Evolutionary conservation across 179 eudicot genomes (phyloP), one percentile per base, ranked within the genome.

Genomic region (Kewa caespitosa): DNA sequence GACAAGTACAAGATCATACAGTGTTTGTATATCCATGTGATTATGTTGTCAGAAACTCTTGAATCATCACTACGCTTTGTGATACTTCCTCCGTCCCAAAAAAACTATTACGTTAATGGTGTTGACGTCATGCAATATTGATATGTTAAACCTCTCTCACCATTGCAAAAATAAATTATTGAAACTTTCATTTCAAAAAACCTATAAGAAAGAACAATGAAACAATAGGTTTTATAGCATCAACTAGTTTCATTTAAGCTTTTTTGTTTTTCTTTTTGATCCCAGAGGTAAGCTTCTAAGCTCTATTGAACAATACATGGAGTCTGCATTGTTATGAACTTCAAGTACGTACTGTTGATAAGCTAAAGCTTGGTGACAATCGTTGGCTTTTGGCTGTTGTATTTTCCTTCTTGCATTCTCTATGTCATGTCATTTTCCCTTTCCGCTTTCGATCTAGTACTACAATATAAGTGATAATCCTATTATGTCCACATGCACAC

Each of bases 301-400:
- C 38, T 67, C 3, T 34, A 55, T 42, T 66, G 67, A 27, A 33
- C 60, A 33, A 67, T 46, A 61, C 33, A 37, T 64, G 32, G 37
- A 62, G 59, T 48, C 69, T 46, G 36, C 62, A 36, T 74, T 15
- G 9, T n/a, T n/a, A 6, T 50, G 61, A n/a, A 39, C 11, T 68
- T 68, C n/a, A n/a, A n/a, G n/a, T n/a, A 63, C 6, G 30, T 76
- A 33, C 34, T 64, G 43, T 41, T 57, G 72, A 69, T 46, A 39
- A 69, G 61, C 22, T 33, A 34, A 36, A 39, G 39, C 52, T 34
- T 43, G 77, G 69, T 76, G 68, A 72, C 70, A 57, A 60, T 72
- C 43, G 22, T 76, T 81, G 74, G 74, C 34, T 67, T 76, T 59
- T 76, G 48, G 46, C 76, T 42, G 65, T 42, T 76, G 77, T 57